Percentiles rank a stretch among this genome's conserved stretches.
Conservation (phyloP, 2,329 filamentous ascomycete genomes). For the Cercospora sp. region DNA sequence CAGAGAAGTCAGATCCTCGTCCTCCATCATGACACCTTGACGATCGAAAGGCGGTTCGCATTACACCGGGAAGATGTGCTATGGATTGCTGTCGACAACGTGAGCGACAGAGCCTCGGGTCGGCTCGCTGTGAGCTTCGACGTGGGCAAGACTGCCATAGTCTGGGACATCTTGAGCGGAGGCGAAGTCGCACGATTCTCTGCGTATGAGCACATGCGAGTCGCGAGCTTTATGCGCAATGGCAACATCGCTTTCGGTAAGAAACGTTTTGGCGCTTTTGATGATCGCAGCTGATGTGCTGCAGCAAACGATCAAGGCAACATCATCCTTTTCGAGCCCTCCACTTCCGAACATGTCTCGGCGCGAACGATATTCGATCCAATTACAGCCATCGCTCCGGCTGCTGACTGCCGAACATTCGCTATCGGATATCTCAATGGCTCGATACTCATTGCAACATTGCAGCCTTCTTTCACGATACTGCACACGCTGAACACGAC, state of each 20-base stretch:
- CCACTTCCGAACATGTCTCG: constrained; percentile 88
- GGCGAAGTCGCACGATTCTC: constrained; percentile 89
- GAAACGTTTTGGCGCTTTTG: constrained; percentile 33
- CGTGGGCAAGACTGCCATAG: constrained; percentile 83
- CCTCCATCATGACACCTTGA: constrained; percentile 87
- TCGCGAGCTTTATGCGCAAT: constrained; percentile 93
- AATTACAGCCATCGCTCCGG: constrained; percentile 88
- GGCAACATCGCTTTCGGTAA: constrained; percentile 95
- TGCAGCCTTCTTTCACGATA: constrained; percentile 91
- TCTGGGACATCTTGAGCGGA: constrained; percentile 94
- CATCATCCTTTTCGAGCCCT: constrained; percentile 90
- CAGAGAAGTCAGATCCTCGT: constrained; percentile 80
- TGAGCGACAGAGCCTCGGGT: constrained; percentile 81
- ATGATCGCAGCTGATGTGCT: not conserved
- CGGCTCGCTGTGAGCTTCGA: constrained; percentile 92
- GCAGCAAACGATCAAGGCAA: constrained; percentile 88
- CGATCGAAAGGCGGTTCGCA: constrained; percentile 82
- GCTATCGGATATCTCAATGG: constrained; percentile 97
- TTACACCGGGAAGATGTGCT: constrained; percentile 80
- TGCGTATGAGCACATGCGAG: constrained; percentile 81
- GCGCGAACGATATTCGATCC: constrained; percentile 91
- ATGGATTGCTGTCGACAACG: constrained; percentile 84
- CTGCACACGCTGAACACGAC: constrained; percentile 87
- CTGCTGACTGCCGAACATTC: constrained; percentile 87
- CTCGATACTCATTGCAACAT: constrained; percentile 81